phyloP scores from a whole-genome alignment of 352 stramenopile species.

The Phytophthora chlamydospora region DNA sequence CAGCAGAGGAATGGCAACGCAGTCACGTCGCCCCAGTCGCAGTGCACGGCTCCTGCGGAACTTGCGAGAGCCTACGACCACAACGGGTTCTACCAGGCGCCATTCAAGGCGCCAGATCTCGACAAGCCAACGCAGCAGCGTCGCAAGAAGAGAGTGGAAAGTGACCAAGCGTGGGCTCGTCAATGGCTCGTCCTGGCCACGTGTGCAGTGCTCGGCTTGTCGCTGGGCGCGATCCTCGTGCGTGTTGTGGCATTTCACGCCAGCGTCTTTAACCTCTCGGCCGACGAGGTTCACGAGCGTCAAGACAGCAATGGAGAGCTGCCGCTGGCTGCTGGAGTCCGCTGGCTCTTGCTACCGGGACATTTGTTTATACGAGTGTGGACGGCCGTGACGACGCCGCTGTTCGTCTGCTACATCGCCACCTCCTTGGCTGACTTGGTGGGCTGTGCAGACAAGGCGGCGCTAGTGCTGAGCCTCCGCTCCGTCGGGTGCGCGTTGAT shows the following conservation, averaged over 20 bases:
- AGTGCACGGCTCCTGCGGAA: slow-evolving; percentile 41
- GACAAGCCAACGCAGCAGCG: slow-evolving; percentile 27
- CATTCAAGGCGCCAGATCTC: slow-evolving; percentile 28
- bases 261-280: slow-evolving; percentile 35
- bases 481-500: slow-evolving; percentile 40
- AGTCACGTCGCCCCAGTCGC: slow-evolving; percentile 53
- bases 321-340: slow-evolving; percentile 25
- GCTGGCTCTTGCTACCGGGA: slow-evolving; percentile 53
- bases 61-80: slow-evolving; percentile 53
- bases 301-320: slow-evolving; percentile 41
- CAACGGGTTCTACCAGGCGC: slow-evolving; percentile 43
- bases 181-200: slow-evolving; percentile 37
- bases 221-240: slow-evolving; percentile 41
- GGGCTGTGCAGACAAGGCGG: slow-evolving; percentile 44
- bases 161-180: slow-evolving; percentile 18
- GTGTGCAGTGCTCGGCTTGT: slow-evolving; percentile 42
- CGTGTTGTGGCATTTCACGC: slow-evolving; percentile 26
- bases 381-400: slow-evolving; percentile 45
- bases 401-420: slow-evolving; percentile 55
- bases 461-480: slow-evolving; percentile 42
- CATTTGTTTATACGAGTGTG: slow-evolving; percentile 55
- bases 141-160: slow-evolving; percentile 12
- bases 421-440: slow-evolving; percentile 53
- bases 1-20: slow-evolving; percentile 11
- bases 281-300: slow-evolving; percentile 19